Percentiles rank a stretch among this genome's conserved stretches.
Conservation (phyloP, 192 early-diverging fungal genomes). For the Phlyctochytrium planicorne region DNA sequence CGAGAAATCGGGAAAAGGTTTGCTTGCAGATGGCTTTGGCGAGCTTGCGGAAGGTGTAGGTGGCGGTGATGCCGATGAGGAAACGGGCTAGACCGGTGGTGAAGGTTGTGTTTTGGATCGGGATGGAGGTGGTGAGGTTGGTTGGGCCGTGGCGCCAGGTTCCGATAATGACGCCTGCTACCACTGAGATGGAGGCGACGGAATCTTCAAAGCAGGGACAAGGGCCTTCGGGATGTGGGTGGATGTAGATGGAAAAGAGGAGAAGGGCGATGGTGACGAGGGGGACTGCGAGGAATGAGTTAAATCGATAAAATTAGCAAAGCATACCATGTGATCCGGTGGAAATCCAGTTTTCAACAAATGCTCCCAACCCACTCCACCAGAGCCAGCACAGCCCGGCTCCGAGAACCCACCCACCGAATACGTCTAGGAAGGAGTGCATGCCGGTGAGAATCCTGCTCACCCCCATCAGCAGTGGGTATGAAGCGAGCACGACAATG, state of each 20-base stretch:
- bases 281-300: background rate
- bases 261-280: constrained; percentile 4
- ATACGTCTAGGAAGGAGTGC: constrained; percentile 78
- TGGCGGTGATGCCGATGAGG: background rate
- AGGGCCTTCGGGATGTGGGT: constrained; percentile 66
- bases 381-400: constrained; percentile 54
- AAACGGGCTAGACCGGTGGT: background rate
- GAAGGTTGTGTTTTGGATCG: background rate
- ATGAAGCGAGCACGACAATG: constrained; percentile 46
- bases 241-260: constrained; percentile 25
- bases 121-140: too few relatives aligned
- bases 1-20: constrained; percentile 5
- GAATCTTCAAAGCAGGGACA: constrained; percentile 78
- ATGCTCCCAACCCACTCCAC: constrained; percentile 39
- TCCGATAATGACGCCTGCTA: constrained; percentile 60
- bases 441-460: constrained; percentile 86
- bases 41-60: background rate
- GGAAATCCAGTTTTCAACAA: constrained; percentile 28
- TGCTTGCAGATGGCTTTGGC: background rate
- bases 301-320: too few relatives aligned
- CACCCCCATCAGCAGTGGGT: constrained; percentile 63
- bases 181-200: constrained; percentile 63
- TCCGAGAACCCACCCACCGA: constrained; percentile 71
- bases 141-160: constrained; percentile 39
- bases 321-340: background rate